These are phyloP conservation scores for Alternaria arborescens DNA, from an alignment of 2,329 filamentous ascomycete species.

Conservation along the genomic window DNA sequence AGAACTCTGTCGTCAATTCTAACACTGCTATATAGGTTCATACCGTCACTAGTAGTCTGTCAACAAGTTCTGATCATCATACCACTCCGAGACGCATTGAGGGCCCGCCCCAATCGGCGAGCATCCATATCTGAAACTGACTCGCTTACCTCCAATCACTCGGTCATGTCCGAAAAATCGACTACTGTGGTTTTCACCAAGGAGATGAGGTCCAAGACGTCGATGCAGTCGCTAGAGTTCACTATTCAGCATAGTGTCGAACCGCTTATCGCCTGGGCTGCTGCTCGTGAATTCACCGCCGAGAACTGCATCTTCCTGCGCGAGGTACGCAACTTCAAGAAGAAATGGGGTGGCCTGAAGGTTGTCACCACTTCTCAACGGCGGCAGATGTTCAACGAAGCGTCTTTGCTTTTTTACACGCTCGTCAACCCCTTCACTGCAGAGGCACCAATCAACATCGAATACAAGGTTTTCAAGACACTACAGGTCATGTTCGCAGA, in stretches of 20 bases:
- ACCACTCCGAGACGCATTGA: constrained; percentile 44
- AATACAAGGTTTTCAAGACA: constrained; percentile 51
- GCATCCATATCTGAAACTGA: constrained; percentile 38
- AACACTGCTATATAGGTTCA: constrained; percentile 35
- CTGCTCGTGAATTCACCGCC: constrained; percentile 48
- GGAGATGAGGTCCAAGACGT: constrained; percentile 45
- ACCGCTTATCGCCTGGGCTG: constrained; percentile 48
- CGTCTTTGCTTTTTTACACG: constrained; percentile 50
- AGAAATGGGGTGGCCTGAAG: constrained; percentile 42
- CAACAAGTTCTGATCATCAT: constrained; percentile 50
- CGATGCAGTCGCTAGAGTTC: constrained; percentile 49
- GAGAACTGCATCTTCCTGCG: constrained; percentile 51
- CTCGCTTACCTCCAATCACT: constrained; percentile 37
- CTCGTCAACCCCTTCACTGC: constrained; percentile 51
- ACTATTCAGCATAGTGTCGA: constrained; percentile 49
- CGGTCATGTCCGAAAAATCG: constrained; percentile 33
- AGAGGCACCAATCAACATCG: constrained; percentile 50
- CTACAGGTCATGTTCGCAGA: constrained; percentile 43
- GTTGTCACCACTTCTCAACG: constrained; percentile 43
- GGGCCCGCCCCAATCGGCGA: constrained; percentile 26
- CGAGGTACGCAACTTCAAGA: constrained; percentile 50
- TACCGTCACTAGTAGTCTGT: constrained; percentile 48
- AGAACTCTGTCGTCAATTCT: background rate
- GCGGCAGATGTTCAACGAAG: constrained; percentile 49
- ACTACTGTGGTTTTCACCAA: constrained; percentile 32